Evolutionary conservation across 805 yeast genomes (phyloP).

Genomic region (Candida yuanshanica): DNA sequence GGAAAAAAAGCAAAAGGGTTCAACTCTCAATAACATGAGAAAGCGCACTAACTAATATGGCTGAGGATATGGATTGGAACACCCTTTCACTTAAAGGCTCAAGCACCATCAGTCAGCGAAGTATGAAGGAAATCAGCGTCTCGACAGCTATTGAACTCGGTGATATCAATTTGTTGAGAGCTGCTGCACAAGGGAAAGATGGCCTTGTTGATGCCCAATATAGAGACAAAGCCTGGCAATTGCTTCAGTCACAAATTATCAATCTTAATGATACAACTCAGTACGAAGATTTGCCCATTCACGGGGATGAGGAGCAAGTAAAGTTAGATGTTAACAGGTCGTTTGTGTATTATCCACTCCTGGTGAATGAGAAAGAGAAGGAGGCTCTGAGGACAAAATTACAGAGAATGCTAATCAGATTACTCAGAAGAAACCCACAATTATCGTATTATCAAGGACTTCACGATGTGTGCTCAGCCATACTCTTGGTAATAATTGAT

Average conservation of each 20-base stretch:
- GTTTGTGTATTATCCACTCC: constrained; percentile 38
- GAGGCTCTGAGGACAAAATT: constrained; percentile 20
- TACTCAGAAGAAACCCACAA: constrained; percentile 55
- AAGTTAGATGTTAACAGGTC: constrained; percentile 72
- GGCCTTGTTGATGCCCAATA: constrained; percentile 40
- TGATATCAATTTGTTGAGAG: constrained; percentile 26
- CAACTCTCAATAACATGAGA: too few species aligned
- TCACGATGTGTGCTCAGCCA: constrained; percentile 76
- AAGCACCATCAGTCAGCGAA: constrained; percentile 1
- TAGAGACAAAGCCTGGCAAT: constrained; percentile 47
- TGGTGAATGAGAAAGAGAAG: constrained; percentile 17
- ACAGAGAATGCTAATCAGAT: constrained; percentile 38
- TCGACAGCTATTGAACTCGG: constrained; percentile 29
- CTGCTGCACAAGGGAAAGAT: constrained; percentile 37
- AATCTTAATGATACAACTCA: neutral
- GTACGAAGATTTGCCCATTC: constrained; percentile 25
- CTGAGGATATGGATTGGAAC: constrained; percentile 36
- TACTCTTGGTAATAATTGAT: constrained; percentile 46
- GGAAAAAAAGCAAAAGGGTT: too few species aligned
- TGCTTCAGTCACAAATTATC: constrained; percentile 28
- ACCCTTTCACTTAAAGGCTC: constrained; percentile 41
- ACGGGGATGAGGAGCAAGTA: constrained; percentile 76
- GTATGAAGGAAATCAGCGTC: constrained; percentile 27
- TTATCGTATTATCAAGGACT: constrained; percentile 87
- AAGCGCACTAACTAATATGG: too few species aligned